Conservation (phyloP, 352 stramenopile genomes). For the Phytophthora foliorum region DNA sequence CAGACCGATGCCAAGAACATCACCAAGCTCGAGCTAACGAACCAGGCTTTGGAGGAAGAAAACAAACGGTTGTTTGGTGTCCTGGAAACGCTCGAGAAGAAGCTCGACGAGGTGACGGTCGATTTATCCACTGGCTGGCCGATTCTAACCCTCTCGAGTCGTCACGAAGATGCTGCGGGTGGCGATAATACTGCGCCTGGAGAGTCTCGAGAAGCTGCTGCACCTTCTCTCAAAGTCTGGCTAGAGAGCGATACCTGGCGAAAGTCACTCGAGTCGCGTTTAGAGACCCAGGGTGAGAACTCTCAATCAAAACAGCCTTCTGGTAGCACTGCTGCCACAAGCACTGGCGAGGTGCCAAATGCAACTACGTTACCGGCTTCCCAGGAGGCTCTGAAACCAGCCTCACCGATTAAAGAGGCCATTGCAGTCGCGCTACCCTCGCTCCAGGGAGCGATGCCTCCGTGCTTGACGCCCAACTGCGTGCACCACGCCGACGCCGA, state of each 20-base stretch:
- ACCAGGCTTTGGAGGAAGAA: constrained; percentile 53
- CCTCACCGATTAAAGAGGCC: constrained; percentile 6
- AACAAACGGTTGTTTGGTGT: constrained; percentile 63
- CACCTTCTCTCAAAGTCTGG: constrained; percentile 65
- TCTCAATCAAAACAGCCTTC: not conserved
- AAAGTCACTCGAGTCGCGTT: constrained; percentile 41
- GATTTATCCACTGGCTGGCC: constrained; percentile 49
- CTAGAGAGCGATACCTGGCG: constrained; percentile 61
- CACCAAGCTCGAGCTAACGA: constrained; percentile 48
- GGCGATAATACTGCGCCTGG: not conserved
- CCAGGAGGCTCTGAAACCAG: constrained; percentile 17
- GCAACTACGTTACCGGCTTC: not conserved
- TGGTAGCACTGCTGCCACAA: not conserved
- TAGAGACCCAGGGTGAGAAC: constrained; percentile 12
- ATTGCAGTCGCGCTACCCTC: not conserved
- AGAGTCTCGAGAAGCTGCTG: constrained; percentile 25
- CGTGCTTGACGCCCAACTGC: constrained; percentile 45
- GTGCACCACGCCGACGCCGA: constrained; percentile 71
- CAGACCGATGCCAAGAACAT: constrained; percentile 31
- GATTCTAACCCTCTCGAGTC: constrained; percentile 42
- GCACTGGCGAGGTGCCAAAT: not conserved
- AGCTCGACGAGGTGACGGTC: constrained; percentile 58
- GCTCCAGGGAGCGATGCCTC: constrained; percentile 10
- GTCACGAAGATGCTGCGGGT: constrained; percentile 5
- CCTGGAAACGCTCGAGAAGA: constrained; percentile 53